Conservation (phyloP, 768 basidiomycete species). For the Atractiella rhizophila region DNA sequence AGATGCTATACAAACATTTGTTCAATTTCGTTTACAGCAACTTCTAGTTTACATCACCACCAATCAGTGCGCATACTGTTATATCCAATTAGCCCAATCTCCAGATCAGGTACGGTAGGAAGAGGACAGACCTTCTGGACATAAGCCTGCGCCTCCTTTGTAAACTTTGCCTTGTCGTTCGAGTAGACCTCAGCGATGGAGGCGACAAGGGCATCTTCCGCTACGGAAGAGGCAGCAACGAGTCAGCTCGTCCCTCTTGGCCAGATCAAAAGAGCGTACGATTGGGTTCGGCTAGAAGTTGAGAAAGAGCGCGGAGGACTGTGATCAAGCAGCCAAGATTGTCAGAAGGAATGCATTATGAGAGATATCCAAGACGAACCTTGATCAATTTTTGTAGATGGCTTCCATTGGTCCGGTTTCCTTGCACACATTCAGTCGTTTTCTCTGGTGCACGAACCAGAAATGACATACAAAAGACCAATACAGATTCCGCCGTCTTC, state of each 20-base stretch:
- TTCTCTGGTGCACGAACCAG: too few relatives aligned
- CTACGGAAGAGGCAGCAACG: too few relatives aligned
- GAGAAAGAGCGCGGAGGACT: slow-evolving; percentile 1
- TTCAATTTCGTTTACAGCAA: too few relatives aligned
- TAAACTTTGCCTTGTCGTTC: slow-evolving; percentile 6
- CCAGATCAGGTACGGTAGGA: neutral
- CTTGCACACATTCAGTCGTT: too few relatives aligned
- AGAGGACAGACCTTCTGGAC: slow-evolving; percentile 2
- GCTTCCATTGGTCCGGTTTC: too few relatives aligned
- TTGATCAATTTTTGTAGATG: slow-evolving; percentile 6
- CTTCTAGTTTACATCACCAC: too few relatives aligned
- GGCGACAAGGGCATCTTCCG: slow-evolving; percentile 4
- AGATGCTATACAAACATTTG: too few relatives aligned
- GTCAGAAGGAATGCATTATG: neutral
- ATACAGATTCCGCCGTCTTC: slow-evolving; percentile 6
- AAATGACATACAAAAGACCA: too few relatives aligned
- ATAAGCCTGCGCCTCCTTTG: slow-evolving; percentile 1
- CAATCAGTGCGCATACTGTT: too few relatives aligned
- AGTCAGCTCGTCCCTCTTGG: too few relatives aligned
- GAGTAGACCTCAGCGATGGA: slow-evolving; percentile 4
- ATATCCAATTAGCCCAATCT: too few relatives aligned
- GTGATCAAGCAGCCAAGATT: neutral
- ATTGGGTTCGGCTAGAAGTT: slow-evolving; percentile 3
- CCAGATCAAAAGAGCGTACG: too few relatives aligned
- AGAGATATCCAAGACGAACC: neutral